A percentile compares a stretch with the other conserved stretches of the same genome.
Evolutionary conservation across 1,139 yeast genomes (phyloP).

Genomic region (Candida dubliniensis): DNA sequence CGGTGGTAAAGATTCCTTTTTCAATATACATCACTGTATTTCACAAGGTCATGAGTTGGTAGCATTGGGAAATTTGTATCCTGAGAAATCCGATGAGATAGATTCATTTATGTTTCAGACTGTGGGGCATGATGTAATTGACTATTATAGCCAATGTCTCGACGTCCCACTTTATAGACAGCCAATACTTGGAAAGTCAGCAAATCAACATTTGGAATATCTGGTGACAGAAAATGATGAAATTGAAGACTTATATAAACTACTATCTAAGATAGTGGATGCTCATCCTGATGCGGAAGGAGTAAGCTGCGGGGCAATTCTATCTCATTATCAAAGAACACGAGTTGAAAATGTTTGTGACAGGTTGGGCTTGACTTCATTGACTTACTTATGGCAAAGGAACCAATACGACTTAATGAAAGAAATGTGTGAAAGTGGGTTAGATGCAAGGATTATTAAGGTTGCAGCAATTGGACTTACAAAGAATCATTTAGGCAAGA

Average conservation of each 20-base stretch:
- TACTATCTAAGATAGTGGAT: slow-evolving; percentile 48
- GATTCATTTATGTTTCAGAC: slow-evolving; percentile 98
- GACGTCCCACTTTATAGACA: slow-evolving; percentile 79
- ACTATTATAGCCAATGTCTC: slow-evolving; percentile 64
- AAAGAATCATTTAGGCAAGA: slow-evolving; percentile 63
- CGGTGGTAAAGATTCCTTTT: slow-evolving; percentile 96
- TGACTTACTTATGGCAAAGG: slow-evolving; percentile 89
- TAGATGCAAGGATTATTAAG: slow-evolving; percentile 86
- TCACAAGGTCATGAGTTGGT: slow-evolving; percentile 79
- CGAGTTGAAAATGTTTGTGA: slow-evolving; percentile 89
- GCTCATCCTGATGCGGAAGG: slow-evolving; percentile 76
- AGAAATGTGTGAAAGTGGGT: slow-evolving; percentile 71
- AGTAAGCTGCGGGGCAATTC: slow-evolving; percentile 93
- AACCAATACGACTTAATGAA: slow-evolving; percentile 74
- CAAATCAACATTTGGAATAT: slow-evolving; percentile 71
- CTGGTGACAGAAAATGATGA: slow-evolving; percentile 68
- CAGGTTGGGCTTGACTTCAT: slow-evolving; percentile 62
- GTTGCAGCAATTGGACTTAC: slow-evolving; percentile 90
- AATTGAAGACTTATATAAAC: slow-evolving; percentile 70
- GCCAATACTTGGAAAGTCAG: slow-evolving; percentile 57
- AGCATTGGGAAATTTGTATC: slow-evolving; percentile 84
- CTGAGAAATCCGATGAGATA: slow-evolving; percentile 62
- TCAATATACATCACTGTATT: slow-evolving; percentile 79
- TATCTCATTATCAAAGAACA: slow-evolving; percentile 89
- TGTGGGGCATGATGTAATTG: slow-evolving; percentile 86